A percentile compares a stretch with the other conserved stretches of the same genome.
Conservation (phyloP, 441 rosid species). For the Biscutella laevigata region DNA sequence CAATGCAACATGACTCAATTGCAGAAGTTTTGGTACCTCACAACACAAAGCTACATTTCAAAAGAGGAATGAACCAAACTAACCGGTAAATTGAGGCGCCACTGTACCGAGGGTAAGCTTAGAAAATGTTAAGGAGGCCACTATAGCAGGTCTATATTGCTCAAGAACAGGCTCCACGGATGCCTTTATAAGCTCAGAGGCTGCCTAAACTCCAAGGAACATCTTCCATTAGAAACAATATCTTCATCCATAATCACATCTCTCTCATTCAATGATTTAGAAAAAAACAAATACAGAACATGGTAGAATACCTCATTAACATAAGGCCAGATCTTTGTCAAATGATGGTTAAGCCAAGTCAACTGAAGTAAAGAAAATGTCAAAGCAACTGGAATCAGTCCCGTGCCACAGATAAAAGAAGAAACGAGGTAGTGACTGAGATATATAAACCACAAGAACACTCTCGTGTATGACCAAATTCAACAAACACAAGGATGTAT, state of each 20-base stretch:
- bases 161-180: conserved; percentile 89
- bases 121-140: conserved; percentile 78
- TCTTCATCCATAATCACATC: neutral
- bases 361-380: conserved; percentile 41
- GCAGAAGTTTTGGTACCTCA: conserved; percentile 1
- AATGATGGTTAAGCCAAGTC: conserved; percentile 81
- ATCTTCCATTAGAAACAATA: neutral
- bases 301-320: conserved; percentile 52
- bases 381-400: conserved; percentile 26
- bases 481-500: neutral
- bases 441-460: neutral
- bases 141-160: conserved; percentile 63
- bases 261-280: no score
- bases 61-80: conserved; percentile 18
- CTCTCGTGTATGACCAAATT: conserved; percentile 4
- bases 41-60: neutral
- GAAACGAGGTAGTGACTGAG: no score
- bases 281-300: neutral
- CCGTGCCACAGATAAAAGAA: neutral
- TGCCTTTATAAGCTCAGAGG: conserved; percentile 78
- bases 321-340: conserved; percentile 94
- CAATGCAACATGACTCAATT: neutral
- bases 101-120: conserved; percentile 94
- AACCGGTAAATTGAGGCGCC: conserved; percentile 95
- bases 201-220: conserved; percentile 46